Evolutionary conservation across 345 rosid species (phyloP).

Genomic region (Noccaea bulbosa): DNA sequence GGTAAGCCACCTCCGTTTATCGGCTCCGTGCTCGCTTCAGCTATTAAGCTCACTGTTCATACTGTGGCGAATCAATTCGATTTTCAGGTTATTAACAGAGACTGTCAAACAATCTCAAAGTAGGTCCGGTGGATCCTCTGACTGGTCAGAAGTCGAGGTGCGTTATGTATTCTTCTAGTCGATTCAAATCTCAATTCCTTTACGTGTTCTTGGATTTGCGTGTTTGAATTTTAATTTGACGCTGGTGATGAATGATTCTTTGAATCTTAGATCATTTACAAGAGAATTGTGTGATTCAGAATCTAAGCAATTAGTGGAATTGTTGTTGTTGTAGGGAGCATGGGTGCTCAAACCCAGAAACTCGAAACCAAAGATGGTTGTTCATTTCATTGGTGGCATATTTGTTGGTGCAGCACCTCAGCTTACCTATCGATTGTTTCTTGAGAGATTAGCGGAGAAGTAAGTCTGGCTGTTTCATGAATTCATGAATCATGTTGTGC

Average conservation of each 20-base stretch:
- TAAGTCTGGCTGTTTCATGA: conserved; percentile 44
- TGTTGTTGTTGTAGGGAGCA: conserved; percentile 65
- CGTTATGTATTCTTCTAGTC: conserved; percentile 27
- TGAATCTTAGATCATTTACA: neutral
- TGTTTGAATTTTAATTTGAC: neutral
- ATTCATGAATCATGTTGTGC: neutral
- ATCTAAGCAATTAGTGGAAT: neutral
- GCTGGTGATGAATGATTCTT: neutral
- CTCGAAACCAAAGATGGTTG: conserved; percentile 70
- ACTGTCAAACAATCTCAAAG: conserved; percentile 79
- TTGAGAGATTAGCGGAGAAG: conserved; percentile 91
- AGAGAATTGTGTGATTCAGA: neutral
- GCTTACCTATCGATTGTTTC: conserved; percentile 90
- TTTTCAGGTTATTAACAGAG: conserved; percentile 78
- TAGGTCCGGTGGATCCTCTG: conserved; percentile 59
- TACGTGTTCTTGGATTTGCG: neutral
- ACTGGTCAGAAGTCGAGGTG: conserved; percentile 92
- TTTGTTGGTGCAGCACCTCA: conserved; percentile 99
- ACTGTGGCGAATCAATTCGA: neutral
- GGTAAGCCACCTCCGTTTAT: conserved; percentile 45
- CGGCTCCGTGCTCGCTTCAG: neutral
- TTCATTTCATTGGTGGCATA: conserved; percentile 93
- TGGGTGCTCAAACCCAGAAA: conserved; percentile 88
- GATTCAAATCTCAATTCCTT: neutral
- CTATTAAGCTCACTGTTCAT: neutral